Percentiles rank a stretch among this genome's conserved stretches.
These are phyloP conservation scores for Colletotrichum navitas DNA, from an alignment of 2,329 filamentous ascomycete species.

Conservation along the genomic window DNA sequence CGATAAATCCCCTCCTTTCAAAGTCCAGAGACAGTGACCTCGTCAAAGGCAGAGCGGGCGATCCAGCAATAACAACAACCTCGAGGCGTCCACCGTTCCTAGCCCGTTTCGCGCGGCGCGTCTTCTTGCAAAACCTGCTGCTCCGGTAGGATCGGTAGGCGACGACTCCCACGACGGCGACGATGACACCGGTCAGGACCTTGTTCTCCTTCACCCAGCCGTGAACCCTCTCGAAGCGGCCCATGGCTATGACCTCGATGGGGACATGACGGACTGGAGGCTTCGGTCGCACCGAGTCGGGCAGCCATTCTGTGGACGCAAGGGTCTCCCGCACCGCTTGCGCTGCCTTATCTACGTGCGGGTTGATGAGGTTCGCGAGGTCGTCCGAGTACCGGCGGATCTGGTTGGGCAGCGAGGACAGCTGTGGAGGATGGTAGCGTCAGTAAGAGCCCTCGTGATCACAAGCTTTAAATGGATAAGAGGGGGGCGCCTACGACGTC, in stretches of 20 bases:
- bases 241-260: slow-evolving; percentile 51
- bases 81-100: slow-evolving; percentile 88
- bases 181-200: slow-evolving; percentile 76
- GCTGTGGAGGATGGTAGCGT: slow-evolving; percentile 52
- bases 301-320: slow-evolving; percentile 78
- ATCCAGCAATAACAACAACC: slow-evolving; percentile 90
- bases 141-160: slow-evolving; percentile 65
- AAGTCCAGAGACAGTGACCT: slow-evolving; percentile 87
- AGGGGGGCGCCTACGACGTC: slow-evolving; percentile 73
- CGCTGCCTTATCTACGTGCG: slow-evolving; percentile 82
- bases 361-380: slow-evolving; percentile 84
- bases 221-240: slow-evolving; percentile 67
- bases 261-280: slow-evolving; percentile 58
- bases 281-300: slow-evolving; percentile 72
- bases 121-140: slow-evolving; percentile 71
- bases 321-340: slow-evolving; percentile 76
- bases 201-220: slow-evolving; percentile 81
- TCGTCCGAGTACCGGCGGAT: slow-evolving; percentile 78
- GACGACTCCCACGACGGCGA: slow-evolving; percentile 78
- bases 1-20: slow-evolving; percentile 91
- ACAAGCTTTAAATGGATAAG: slow-evolving; percentile 1
- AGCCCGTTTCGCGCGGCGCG: slow-evolving; percentile 81
- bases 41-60: slow-evolving; percentile 85
- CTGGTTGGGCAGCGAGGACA: slow-evolving; percentile 69
- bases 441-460: slow-evolving; percentile 27